phyloP scores from a whole-genome alignment of 768 basidiomycete species.

The Phlebiopsis flavidoalba region DNA sequence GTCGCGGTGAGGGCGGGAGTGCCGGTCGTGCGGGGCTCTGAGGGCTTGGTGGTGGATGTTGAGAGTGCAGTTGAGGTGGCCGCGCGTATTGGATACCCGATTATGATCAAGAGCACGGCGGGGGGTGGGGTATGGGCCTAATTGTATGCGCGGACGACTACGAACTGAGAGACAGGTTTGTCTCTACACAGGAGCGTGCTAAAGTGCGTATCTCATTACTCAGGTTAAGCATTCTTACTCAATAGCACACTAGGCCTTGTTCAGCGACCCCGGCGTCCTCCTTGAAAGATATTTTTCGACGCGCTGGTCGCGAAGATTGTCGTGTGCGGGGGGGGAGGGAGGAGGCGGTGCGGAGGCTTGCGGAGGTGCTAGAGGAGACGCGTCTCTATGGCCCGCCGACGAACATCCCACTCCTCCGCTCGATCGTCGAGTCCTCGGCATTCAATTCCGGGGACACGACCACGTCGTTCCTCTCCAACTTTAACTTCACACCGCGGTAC shows the following conservation, averaged over 20 bases:
- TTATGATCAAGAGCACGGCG: conserved; percentile 63
- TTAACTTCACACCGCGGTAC: conserved; percentile 38
- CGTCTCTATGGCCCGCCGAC: conserved; percentile 55
- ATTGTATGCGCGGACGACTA: conserved; percentile 42
- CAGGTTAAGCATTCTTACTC: not conserved
- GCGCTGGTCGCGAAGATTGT: conserved; percentile 59
- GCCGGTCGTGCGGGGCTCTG: conserved; percentile 52
- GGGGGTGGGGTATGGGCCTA: conserved; percentile 72
- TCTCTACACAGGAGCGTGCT: conserved; percentile 34
- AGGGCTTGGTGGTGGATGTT: conserved; percentile 36
- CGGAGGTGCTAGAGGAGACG: conserved; percentile 30
- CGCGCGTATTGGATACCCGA: conserved; percentile 45
- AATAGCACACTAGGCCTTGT: conserved; percentile 33
- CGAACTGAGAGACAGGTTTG: conserved; percentile 34
- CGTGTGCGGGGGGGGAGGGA: conserved; percentile 40
- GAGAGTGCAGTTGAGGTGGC: conserved; percentile 40
- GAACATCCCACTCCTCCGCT: conserved; percentile 47
- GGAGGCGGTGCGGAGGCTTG: conserved; percentile 41
- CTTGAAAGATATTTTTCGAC: conserved; percentile 62
- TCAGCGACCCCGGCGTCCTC: conserved; percentile 47
- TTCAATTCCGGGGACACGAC: conserved; percentile 42
- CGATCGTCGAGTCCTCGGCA: conserved; percentile 33
- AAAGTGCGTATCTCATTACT: conserved; percentile 29
- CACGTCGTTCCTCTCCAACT: conserved; percentile 44
- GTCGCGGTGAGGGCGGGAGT: conserved; percentile 44